These are phyloP conservation scores for Penicillium crystallinum DNA, from an alignment of 495 filamentous ascomycete genomes.

Conservation along the genomic window DNA sequence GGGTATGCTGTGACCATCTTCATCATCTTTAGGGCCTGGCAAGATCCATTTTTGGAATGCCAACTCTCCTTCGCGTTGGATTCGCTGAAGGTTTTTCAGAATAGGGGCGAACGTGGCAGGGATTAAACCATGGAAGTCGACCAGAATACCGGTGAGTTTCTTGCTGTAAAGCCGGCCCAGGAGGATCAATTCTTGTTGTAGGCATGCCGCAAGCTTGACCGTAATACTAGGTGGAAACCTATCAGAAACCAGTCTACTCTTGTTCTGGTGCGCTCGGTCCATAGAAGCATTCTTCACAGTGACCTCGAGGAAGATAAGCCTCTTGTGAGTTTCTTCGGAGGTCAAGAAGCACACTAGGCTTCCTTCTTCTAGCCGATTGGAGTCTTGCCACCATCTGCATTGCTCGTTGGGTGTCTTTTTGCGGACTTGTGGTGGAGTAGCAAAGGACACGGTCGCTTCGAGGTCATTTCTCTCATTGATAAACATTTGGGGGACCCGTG, in stretches of 20 bases:
- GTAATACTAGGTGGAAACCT: conserved; percentile 6
- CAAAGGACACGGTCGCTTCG: conserved; percentile 9
- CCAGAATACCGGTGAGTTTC: conserved; percentile 2
- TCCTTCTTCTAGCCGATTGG: conserved; percentile 11
- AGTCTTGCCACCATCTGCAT: conserved; percentile 14
- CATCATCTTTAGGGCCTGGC: not conserved
- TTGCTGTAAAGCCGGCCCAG: conserved; percentile 3
- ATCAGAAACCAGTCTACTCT: conserved; percentile 10
- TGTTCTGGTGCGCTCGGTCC: not conserved
- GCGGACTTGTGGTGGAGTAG: conserved; percentile 1
- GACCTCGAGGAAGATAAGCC: conserved; percentile 9
- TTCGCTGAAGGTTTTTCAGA: conserved; percentile 8
- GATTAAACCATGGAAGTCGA: conserved; percentile 8
- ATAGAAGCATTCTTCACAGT: conserved; percentile 7
- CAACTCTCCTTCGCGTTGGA: not conserved
- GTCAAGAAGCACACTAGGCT: conserved; percentile 10
- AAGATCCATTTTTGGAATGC: conserved; percentile 8
- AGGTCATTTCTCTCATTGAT: conserved; percentile 13
- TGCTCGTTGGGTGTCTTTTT: conserved; percentile 4
- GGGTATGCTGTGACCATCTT: not conserved
- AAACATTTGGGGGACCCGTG: conserved; percentile 2
- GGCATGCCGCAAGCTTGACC: conserved; percentile 9
- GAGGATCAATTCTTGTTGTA: conserved; percentile 2
- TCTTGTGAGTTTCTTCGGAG: not conserved
- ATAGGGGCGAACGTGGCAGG: conserved; percentile 11